Evolutionary conservation across 1,284 basidiomycete genomes (phyloP), one percentile per base, ranked within the genome.

Genomic region (Ceratobasidium sp.): DNA sequence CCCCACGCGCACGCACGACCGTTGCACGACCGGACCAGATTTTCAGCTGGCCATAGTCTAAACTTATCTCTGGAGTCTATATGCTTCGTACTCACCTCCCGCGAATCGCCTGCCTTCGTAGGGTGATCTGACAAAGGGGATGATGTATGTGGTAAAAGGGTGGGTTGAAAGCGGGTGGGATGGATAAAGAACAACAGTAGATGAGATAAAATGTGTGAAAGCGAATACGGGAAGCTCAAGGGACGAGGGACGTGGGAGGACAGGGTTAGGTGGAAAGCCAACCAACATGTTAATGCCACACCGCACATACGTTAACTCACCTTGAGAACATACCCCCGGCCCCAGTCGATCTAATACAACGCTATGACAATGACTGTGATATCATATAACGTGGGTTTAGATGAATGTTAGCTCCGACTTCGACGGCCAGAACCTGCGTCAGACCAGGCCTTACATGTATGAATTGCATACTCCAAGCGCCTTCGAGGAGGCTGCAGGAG

Each of bases 181-280:
- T 39, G 34, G 14, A 58, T 39, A 28, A 41, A 3, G 18, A 9
- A 58, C 34, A 21, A 21, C 6, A 34, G 32, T n/a, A 34, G 39
- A 58, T 5, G 3, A 41, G 21, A 41, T 21, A 58, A 36, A 58
- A 58, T 41, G 57, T 36, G 32, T 58, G 52, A 53, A 53, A 18
- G 12, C 57, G 57, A 58, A 58, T 45, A 45, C 43, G 30, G 30
- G 52, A 41, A 41, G 57, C 18, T 39, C 57, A 41, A 39, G 57
- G 57, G 39, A 58, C 57, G 57, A 39, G 39, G 57, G 57, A 26
- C 57, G 57, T 41, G 39, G 57, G 57, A 58, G 57, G 34, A 32
- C 34, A 58, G 57, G 57, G 39, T 10, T n/a, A 21, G 57, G 57
- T 58, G 57, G 57, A 41, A 41, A 58, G 57, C 28, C 52, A 53